Percentiles rank a stretch among this genome's conserved stretches.
Evolutionary conservation across 495 filamentous ascomycete species (phyloP).

Genomic region (Thermothielavioides terrestris): DNA sequence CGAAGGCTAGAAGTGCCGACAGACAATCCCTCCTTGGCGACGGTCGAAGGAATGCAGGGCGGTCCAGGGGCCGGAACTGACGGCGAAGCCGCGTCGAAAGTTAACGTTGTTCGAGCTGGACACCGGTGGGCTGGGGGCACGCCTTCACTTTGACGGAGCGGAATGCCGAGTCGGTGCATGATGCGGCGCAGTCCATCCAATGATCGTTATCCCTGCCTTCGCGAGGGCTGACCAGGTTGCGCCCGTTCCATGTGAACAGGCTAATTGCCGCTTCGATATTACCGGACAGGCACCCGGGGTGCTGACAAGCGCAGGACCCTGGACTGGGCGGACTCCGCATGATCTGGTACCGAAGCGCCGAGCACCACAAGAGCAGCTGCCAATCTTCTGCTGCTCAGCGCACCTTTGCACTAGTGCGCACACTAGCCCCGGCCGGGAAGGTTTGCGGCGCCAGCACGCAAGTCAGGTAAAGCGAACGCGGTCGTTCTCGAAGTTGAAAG

Average conservation of each 20-base stretch:
- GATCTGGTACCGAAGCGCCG: not conserved
- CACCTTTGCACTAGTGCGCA: slow-evolving; percentile 8
- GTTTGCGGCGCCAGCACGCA: slow-evolving; percentile 7
- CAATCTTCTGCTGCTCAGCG: slow-evolving; percentile 17
- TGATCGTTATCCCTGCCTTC: slow-evolving; percentile 9
- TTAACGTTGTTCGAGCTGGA: not conserved
- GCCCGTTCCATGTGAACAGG: slow-evolving; percentile 17
- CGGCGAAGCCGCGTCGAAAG: not conserved
- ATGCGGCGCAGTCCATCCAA: slow-evolving; percentile 7
- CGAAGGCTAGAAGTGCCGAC: slow-evolving; percentile 13
- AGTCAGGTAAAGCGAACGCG: slow-evolving; percentile 5
- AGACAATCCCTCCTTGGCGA: not conserved
- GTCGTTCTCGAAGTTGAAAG: slow-evolving; percentile 8
- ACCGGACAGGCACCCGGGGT: slow-evolving; percentile 6
- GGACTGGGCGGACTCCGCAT: not conserved
- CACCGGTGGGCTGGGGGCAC: slow-evolving; percentile 5
- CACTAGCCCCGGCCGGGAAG: slow-evolving; percentile 2
- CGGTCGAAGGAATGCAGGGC: not conserved
- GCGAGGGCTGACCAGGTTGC: slow-evolving; percentile 10
- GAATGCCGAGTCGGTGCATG: slow-evolving; percentile 16
- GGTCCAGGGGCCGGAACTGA: not conserved
- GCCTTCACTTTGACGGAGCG: slow-evolving; percentile 16
- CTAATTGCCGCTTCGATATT: slow-evolving; percentile 24
- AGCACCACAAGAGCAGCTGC: slow-evolving; percentile 6
- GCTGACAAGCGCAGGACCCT: slow-evolving; percentile 3